These are phyloP conservation scores for Rhodotorula mucilaginosa DNA, from an alignment of 1,284 basidiomycete species.

Conservation along the genomic window DNA sequence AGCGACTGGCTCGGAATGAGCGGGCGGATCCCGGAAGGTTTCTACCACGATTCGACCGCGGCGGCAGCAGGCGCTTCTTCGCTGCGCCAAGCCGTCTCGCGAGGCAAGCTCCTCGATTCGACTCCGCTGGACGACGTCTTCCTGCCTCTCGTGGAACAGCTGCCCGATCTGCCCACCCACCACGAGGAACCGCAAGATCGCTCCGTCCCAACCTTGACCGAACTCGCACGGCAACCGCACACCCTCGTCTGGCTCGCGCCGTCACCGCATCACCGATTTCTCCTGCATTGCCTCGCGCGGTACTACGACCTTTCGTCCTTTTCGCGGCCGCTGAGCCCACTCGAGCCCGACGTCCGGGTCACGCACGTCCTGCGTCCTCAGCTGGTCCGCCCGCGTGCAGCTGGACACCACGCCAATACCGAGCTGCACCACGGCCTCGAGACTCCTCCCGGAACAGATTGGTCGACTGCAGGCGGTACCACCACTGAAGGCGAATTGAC, in stretches of 20 bases:
- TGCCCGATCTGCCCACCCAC: constrained; percentile 20
- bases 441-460: constrained; percentile 34
- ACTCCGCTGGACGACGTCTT: constrained; percentile 30
- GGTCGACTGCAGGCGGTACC: constrained; percentile 14
- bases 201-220: constrained; percentile 21
- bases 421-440: constrained; percentile 10
- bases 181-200: not conserved
- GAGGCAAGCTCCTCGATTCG: constrained; percentile 25
- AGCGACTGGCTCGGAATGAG: constrained; percentile 17
- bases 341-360: constrained; percentile 31
- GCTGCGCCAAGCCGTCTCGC: not conserved
- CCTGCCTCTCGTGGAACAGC: not conserved
- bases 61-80: not conserved
- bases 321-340: constrained; percentile 30
- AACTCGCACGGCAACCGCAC: constrained; percentile 31
- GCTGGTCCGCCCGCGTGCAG: constrained; percentile 8
- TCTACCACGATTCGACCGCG: constrained; percentile 26
- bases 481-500: constrained; percentile 19
- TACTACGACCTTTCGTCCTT: constrained; percentile 37
- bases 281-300: constrained; percentile 32
- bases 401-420: not conserved
- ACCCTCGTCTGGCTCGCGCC: constrained; percentile 34
- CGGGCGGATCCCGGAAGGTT: constrained; percentile 20
- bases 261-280: constrained; percentile 31
- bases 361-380: constrained; percentile 33